A percentile compares a stretch with the other conserved stretches of the same genome.
phyloP scores from a whole-genome alignment of 192 early-diverging fungal species.

The Coemansia sp. region DNA sequence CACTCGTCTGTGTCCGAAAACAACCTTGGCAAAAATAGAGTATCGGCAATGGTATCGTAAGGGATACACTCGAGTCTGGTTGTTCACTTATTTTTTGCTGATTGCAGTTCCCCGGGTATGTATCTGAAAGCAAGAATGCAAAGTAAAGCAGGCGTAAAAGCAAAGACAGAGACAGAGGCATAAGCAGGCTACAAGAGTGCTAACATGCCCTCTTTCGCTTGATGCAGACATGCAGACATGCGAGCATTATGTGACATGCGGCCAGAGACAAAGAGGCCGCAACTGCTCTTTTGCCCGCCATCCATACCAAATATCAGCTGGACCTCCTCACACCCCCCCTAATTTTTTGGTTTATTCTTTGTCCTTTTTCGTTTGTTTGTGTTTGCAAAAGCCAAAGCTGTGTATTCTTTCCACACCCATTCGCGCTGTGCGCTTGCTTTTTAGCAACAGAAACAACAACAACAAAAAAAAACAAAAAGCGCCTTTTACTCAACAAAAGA shows the following conservation, averaged over 20 bases:
- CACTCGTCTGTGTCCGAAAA: too few relatives aligned
- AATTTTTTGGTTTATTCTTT: background rate
- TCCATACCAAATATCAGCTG: background rate
- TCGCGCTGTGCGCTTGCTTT: background rate
- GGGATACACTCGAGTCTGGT: too few relatives aligned
- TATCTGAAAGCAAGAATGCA: background rate
- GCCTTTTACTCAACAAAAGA: background rate
- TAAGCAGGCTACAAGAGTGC: background rate
- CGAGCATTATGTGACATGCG: conserved; percentile 7
- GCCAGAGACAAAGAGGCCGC: conserved; percentile 1
- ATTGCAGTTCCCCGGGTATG: too few relatives aligned
- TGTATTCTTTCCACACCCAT: background rate
- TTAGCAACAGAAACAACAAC: background rate
- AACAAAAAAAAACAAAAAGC: background rate
- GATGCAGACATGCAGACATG: conserved; percentile 9
- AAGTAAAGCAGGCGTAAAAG: too few relatives aligned
- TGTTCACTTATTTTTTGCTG: too few relatives aligned
- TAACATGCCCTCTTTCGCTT: background rate
- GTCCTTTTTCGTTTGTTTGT: background rate
- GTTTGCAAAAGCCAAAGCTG: background rate
- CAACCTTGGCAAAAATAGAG: too few relatives aligned
- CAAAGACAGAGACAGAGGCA: background rate
- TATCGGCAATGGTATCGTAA: too few relatives aligned
- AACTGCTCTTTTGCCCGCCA: background rate
- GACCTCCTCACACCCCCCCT: background rate